Evolutionary conservation across 495 filamentous ascomycete genomes (phyloP).

Genomic region (Tirmania nivea): DNA sequence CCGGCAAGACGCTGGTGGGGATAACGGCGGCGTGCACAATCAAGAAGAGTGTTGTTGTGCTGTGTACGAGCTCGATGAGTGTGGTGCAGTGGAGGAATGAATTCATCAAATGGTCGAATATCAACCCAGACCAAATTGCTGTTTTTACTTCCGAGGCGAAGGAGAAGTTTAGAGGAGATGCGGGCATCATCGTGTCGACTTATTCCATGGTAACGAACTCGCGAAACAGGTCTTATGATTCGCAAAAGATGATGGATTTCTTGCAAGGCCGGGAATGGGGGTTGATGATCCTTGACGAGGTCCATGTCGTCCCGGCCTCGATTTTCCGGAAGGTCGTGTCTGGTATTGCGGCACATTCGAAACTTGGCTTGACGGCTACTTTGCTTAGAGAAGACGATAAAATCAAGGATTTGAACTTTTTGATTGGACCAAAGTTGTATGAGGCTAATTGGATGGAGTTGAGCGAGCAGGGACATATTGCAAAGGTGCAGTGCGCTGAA

Average conservation of each 20-base stretch:
- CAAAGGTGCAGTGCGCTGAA: slow-evolving; percentile 91
- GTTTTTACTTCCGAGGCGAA: slow-evolving; percentile 93
- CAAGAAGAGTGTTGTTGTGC: slow-evolving; percentile 83
- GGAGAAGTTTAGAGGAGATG: slow-evolving; percentile 65
- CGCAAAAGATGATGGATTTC: slow-evolving; percentile 96
- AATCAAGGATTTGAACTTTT: slow-evolving; percentile 88
- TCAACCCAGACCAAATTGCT: slow-evolving; percentile 77
- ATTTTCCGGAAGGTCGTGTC: slow-evolving; percentile 90
- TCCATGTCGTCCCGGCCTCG: slow-evolving; percentile 89
- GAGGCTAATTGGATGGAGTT: slow-evolving; percentile 99
- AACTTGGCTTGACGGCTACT: slow-evolving; percentile 90
- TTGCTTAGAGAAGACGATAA: slow-evolving; percentile 93
- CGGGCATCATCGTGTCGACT: slow-evolving; percentile 89
- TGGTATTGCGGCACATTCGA: slow-evolving; percentile 77
- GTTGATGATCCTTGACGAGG: slow-evolving; percentile 91
- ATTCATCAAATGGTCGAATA: slow-evolving; percentile 95
- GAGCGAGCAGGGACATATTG: slow-evolving; percentile 89
- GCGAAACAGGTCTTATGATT: slow-evolving; percentile 66
- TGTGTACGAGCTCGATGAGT: slow-evolving; percentile 94
- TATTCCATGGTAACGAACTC: slow-evolving; percentile 96
- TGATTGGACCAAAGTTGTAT: slow-evolving; percentile 94
- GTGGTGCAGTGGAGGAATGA: slow-evolving; percentile 93
- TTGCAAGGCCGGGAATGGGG: slow-evolving; percentile 85
- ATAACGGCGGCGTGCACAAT: slow-evolving; percentile 95
- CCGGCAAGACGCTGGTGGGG: slow-evolving; percentile 90